Evolutionary conservation across 208 protist species (phyloP).

Genomic region (Wallacemonas sp.): DNA sequence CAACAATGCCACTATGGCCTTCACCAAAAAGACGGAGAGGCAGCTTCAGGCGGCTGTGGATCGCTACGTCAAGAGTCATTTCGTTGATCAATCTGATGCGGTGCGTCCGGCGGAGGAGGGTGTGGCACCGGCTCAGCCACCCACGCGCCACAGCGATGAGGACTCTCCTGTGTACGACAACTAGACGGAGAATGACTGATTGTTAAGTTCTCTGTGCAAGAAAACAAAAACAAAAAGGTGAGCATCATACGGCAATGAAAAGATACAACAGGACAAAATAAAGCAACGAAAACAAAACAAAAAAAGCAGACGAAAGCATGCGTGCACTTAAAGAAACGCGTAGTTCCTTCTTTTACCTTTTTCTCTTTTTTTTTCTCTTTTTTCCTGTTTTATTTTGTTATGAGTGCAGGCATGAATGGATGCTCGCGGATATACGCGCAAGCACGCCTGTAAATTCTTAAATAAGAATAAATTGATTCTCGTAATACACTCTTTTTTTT

Average conservation of each 20-base stretch:
- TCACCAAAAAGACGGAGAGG: conserved; percentile 58
- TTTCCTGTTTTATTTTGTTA: not conserved
- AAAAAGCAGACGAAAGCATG: too few relatives aligned
- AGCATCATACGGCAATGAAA: not conserved
- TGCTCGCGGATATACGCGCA: too few relatives aligned
- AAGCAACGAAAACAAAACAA: too few relatives aligned
- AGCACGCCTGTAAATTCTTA: too few relatives aligned
- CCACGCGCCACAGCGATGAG: conserved; percentile 2
- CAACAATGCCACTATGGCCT: conserved; percentile 34
- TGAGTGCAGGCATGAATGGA: too few relatives aligned
- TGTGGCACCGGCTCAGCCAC: conserved; percentile 3
- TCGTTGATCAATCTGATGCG: conserved; percentile 17
- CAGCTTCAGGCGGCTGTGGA: conserved; percentile 77
- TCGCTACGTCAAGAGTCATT: conserved; percentile 69
- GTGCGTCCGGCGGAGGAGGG: not conserved
- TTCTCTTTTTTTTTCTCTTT: conserved; percentile 4
- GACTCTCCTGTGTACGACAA: conserved; percentile 55
- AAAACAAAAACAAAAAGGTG: not conserved
- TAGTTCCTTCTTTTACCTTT: not conserved
- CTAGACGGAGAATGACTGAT: too few relatives aligned
- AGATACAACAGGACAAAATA: too few relatives aligned
- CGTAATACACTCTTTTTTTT: not conserved
- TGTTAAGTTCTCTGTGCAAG: too few relatives aligned
- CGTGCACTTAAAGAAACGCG: not conserved
- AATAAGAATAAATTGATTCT: not conserved